Evolutionary conservation across 768 basidiomycete species (phyloP).

Genomic region (Tephrocybe sp.): DNA sequence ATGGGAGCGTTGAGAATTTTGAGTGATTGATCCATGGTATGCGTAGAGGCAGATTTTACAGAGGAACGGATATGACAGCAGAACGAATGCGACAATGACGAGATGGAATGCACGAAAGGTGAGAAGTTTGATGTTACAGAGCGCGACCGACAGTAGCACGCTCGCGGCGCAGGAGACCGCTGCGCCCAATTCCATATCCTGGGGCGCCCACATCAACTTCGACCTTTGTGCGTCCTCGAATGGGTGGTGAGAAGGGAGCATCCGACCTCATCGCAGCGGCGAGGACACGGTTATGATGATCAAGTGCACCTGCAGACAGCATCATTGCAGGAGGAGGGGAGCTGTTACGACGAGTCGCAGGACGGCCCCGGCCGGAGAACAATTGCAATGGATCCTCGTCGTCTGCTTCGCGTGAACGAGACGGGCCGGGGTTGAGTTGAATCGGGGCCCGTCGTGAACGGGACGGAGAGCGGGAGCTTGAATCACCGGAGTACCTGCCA

Average conservation of each 20-base stretch:
- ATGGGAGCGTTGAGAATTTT: slow-evolving; percentile 5
- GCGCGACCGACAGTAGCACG: slow-evolving; percentile 20
- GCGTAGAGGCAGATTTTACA: slow-evolving; percentile 4
- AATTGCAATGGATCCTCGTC: slow-evolving; percentile 49
- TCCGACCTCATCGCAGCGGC: slow-evolving; percentile 23
- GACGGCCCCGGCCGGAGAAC: slow-evolving; percentile 50
- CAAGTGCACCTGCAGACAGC: slow-evolving; percentile 30
- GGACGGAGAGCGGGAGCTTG: slow-evolving; percentile 42
- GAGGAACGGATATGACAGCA: slow-evolving; percentile 11
- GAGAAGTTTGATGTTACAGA: slow-evolving; percentile 15
- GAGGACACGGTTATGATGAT: slow-evolving; percentile 26
- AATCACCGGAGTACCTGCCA: slow-evolving; percentile 30
- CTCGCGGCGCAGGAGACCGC: slow-evolving; percentile 54
- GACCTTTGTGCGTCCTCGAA: slow-evolving; percentile 46
- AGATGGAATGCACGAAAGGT: neutral
- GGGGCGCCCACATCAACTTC: slow-evolving; percentile 56
- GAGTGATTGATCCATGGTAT: slow-evolving; percentile 11
- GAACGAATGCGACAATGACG: slow-evolving; percentile 2
- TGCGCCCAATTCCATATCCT: slow-evolving; percentile 64
- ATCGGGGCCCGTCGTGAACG: slow-evolving; percentile 26
- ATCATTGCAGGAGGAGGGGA: slow-evolving; percentile 57
- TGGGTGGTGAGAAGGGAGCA: slow-evolving; percentile 22
- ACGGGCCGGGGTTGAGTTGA: slow-evolving; percentile 9
- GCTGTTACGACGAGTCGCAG: slow-evolving; percentile 52
- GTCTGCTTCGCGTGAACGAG: slow-evolving; percentile 22